A percentile compares a stretch with the other conserved stretches of the same genome.
Evolutionary conservation across 208 protist species (phyloP).

Genomic region (Leishmania gerbilli): DNA sequence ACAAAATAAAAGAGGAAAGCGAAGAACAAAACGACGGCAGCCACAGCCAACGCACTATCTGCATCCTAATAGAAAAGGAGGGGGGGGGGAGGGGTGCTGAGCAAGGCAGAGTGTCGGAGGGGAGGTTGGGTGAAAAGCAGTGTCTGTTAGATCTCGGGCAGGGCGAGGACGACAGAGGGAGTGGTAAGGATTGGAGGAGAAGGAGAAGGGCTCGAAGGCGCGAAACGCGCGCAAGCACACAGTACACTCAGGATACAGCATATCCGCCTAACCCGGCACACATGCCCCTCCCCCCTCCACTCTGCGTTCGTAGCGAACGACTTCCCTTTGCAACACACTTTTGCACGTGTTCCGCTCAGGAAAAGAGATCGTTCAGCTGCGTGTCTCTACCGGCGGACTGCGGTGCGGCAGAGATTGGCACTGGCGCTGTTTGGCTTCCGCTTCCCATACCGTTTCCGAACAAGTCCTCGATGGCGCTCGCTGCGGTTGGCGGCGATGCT

Average conservation of each 20-base stretch:
- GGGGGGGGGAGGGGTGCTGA: background rate
- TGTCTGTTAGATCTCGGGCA: no score
- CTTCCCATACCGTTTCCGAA: conserved; percentile 20
- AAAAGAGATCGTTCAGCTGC: conserved; percentile 53
- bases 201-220: background rate
- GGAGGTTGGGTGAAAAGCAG: background rate
- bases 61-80: background rate
- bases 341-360: conserved; percentile 21
- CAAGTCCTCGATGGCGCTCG: conserved; percentile 25
- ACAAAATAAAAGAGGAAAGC: background rate
- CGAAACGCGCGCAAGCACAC: background rate
- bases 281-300: background rate
- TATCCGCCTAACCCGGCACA: background rate
- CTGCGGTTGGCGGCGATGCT: background rate
- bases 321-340: background rate
- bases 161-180: no score
- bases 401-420: background rate
- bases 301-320: background rate
- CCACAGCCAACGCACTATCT: background rate
- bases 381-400: conserved; percentile 6
- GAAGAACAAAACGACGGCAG: background rate
- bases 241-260: background rate
- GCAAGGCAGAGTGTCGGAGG: background rate
- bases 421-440: background rate
- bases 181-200: background rate